These are phyloP conservation scores for Mycosphaerella sp. DNA, from an alignment of 2,329 filamentous ascomycete species.

Conservation along the genomic window DNA sequence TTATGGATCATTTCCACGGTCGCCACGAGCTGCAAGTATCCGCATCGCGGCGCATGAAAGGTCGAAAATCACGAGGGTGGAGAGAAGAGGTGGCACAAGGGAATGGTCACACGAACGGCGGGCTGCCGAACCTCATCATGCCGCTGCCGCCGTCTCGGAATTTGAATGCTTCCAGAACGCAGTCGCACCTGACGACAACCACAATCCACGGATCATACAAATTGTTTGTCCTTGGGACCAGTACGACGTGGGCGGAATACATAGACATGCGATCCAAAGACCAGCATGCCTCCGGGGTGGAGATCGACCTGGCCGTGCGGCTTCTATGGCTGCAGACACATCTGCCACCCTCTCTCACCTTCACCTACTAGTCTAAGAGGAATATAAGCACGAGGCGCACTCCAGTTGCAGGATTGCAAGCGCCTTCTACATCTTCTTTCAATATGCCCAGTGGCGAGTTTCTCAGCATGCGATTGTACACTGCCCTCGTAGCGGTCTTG, in stretches of 20 bases:
- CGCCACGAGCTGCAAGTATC: constrained; percentile 1
- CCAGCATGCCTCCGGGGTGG: background rate
- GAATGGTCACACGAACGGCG: constrained; percentile 12
- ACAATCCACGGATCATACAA: constrained; percentile 12
- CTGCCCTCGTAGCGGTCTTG: background rate
- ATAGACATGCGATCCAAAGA: constrained; percentile 9
- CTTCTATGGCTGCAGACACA: background rate
- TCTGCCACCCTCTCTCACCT: background rate
- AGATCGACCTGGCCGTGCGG: constrained; percentile 1
- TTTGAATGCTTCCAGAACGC: constrained; percentile 16
- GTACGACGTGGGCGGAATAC: constrained; percentile 14
- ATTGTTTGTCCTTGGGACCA: constrained; percentile 11
- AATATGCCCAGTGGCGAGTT: background rate
- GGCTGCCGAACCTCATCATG: constrained; percentile 9
- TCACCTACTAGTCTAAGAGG: background rate
- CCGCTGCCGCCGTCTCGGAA: constrained; percentile 14
- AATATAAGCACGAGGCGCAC: background rate
- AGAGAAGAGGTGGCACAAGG: constrained; percentile 9
- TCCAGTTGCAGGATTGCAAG: background rate
- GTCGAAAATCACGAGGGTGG: constrained; percentile 1
- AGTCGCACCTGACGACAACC: constrained; percentile 16
- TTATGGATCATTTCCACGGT: background rate
- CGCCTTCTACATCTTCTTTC: background rate
- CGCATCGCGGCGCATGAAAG: constrained; percentile 5
- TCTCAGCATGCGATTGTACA: constrained; percentile 1